Conservation (phyloP, 352 stramenopile species). For the Elongisporangium prolatum region DNA sequence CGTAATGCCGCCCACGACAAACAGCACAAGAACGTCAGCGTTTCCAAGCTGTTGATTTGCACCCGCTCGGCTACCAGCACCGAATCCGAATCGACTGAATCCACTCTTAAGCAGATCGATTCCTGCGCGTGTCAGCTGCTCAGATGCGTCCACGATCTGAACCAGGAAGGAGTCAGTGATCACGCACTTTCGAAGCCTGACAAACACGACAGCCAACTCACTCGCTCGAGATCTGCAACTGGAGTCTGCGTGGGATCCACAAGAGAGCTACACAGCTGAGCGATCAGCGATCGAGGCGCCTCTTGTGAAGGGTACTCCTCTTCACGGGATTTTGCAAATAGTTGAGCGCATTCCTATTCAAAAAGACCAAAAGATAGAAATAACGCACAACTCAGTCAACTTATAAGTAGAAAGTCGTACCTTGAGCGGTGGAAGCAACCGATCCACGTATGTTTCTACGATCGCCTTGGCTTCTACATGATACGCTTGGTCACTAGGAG, state of each 20-base stretch:
- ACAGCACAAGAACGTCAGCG: slow-evolving; percentile 48
- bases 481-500: neutral
- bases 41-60: slow-evolving; percentile 27
- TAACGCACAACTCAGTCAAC: too few relatives aligned
- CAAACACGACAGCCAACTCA: slow-evolving; percentile 12
- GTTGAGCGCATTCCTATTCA: slow-evolving; percentile 58
- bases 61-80: slow-evolving; percentile 7
- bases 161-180: slow-evolving; percentile 1
- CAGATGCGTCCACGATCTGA: slow-evolving; percentile 70
- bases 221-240: slow-evolving; percentile 42
- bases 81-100: slow-evolving; percentile 78
- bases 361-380: neutral
- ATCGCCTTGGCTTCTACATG: slow-evolving; percentile 8
- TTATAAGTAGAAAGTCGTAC: too few relatives aligned
- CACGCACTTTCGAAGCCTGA: neutral
- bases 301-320: slow-evolving; percentile 11
- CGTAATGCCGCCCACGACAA: slow-evolving; percentile 75
- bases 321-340: slow-evolving; percentile 37
- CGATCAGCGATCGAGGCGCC: slow-evolving; percentile 28
- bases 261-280: slow-evolving; percentile 41
- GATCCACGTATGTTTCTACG: slow-evolving; percentile 39
- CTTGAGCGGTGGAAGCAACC: slow-evolving; percentile 38
- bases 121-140: slow-evolving; percentile 67
- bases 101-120: slow-evolving; percentile 82
- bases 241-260: slow-evolving; percentile 18